phyloP scores from a whole-genome alignment of 768 basidiomycete species.

The Mrakia hoshinonis region DNA sequence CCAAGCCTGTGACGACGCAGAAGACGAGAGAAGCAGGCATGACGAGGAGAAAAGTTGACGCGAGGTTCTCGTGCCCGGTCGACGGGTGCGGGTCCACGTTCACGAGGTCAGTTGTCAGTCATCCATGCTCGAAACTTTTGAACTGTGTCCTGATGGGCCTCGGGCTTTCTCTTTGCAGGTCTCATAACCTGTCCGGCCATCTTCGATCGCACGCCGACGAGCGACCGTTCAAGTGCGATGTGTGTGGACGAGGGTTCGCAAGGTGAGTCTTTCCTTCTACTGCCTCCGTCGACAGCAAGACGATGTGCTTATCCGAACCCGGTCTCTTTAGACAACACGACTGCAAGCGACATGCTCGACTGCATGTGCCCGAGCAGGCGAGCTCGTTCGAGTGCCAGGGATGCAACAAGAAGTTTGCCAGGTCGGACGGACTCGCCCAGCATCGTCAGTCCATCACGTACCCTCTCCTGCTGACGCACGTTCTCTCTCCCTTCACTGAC shows the following conservation, averaged over 20 bases:
- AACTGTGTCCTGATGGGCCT: background rate
- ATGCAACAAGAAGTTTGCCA: slow-evolving; percentile 24
- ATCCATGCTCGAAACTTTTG: background rate
- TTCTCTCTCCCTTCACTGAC: too few relatives aligned
- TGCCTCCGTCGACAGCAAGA: background rate
- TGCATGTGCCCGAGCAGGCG: background rate
- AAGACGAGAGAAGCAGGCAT: slow-evolving; percentile 22
- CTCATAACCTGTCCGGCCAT: slow-evolving; percentile 19
- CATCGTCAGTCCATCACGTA: slow-evolving; percentile 1
- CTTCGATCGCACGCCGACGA: slow-evolving; percentile 22
- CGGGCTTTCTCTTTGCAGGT: background rate
- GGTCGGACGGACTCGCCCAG: slow-evolving; percentile 11
- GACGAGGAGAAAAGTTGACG: slow-evolving; percentile 24
- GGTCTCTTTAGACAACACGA: slow-evolving; percentile 10
- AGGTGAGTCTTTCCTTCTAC: background rate
- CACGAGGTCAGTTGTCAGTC: slow-evolving; percentile 1
- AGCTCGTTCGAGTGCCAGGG: background rate
- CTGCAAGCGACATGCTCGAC: slow-evolving; percentile 18
- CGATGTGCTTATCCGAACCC: too few relatives aligned
- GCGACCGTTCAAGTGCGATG: slow-evolving; percentile 16
- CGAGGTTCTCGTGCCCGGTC: slow-evolving; percentile 10
- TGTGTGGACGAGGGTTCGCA: slow-evolving; percentile 17
- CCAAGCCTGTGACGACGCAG: slow-evolving; percentile 8
- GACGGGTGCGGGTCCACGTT: slow-evolving; percentile 22
- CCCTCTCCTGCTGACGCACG: background rate